Conservation (phyloP, 768 basidiomycete species). For the Dentipellis sp. region DNA sequence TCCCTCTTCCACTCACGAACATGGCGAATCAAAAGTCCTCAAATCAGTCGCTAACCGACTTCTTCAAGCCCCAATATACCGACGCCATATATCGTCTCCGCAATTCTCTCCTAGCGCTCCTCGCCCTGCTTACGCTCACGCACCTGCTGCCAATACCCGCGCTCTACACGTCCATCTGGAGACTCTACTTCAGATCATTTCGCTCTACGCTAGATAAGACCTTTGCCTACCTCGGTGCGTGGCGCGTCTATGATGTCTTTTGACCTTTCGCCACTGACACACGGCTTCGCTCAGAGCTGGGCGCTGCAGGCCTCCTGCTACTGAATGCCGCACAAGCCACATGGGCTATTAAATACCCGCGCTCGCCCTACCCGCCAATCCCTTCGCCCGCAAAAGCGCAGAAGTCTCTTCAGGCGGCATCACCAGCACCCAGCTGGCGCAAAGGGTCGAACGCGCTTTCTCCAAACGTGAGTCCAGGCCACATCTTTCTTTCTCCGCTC, state of each 20-base stretch:
- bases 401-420: not conserved
- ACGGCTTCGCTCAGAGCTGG: slow-evolving; percentile 1
- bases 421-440: slow-evolving; percentile 6
- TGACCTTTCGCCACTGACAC: not conserved
- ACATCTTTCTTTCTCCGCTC: not conserved
- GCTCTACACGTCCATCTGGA: slow-evolving; percentile 10
- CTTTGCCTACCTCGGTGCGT: slow-evolving; percentile 6
- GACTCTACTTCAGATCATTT: slow-evolving; percentile 10
- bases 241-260: not conserved
- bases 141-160: slow-evolving; percentile 15
- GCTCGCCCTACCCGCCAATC: slow-evolving; percentile 5
- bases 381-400: slow-evolving; percentile 4
- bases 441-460: slow-evolving; percentile 3
- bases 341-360: slow-evolving; percentile 9
- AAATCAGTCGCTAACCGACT: not conserved
- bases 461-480: slow-evolving; percentile 6
- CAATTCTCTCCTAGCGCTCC: not conserved
- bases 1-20: not conserved
- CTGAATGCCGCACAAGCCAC: slow-evolving; percentile 8
- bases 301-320: slow-evolving; percentile 3
- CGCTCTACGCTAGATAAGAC: slow-evolving; percentile 9
- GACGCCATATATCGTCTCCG: not conserved
- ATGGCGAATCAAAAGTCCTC: not conserved
- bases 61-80: not conserved
- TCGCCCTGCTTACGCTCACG: slow-evolving; percentile 7